Conservation (phyloP, 2,329 filamentous ascomycete genomes). For the Aspergillus sp. region DNA sequence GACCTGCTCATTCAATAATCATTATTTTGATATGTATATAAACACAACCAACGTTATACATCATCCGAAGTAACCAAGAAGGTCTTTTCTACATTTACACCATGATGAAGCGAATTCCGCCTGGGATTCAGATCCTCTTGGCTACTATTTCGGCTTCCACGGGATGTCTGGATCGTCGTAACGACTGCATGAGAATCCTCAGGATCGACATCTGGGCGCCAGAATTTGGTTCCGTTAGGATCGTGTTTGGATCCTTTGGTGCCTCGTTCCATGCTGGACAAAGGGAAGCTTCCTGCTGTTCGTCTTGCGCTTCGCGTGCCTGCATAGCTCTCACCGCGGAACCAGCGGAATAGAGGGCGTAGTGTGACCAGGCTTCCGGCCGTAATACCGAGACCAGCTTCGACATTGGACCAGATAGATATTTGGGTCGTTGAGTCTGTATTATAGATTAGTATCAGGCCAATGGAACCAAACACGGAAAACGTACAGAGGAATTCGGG, state of each 20-base stretch:
- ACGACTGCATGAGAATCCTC: slow-evolving; percentile 20
- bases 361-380: slow-evolving; percentile 47
- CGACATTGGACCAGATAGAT: slow-evolving; percentile 39
- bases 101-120: slow-evolving; percentile 15
- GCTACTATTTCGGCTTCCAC: slow-evolving; percentile 24
- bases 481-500: slow-evolving; percentile 30
- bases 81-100: slow-evolving; percentile 31
- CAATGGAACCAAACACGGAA: not conserved
- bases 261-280: slow-evolving; percentile 23
- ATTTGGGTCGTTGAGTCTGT: slow-evolving; percentile 29
- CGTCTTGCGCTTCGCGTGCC: slow-evolving; percentile 18
- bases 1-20: too few species aligned
- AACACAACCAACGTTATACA: slow-evolving; percentile 2
- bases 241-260: slow-evolving; percentile 10
- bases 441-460: not conserved
- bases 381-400: slow-evolving; percentile 37
- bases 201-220: slow-evolving; percentile 25
- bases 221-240: slow-evolving; percentile 19
- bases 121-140: slow-evolving; percentile 29
- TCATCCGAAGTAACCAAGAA: slow-evolving; percentile 26
- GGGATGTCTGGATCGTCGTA: slow-evolving; percentile 24
- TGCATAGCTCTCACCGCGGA: slow-evolving; percentile 22
- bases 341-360: slow-evolving; percentile 43
- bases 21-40: too few species aligned
- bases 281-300: slow-evolving; percentile 22